Conservation (phyloP, 805 yeast species). For the Teunomyces kruisii region DNA sequence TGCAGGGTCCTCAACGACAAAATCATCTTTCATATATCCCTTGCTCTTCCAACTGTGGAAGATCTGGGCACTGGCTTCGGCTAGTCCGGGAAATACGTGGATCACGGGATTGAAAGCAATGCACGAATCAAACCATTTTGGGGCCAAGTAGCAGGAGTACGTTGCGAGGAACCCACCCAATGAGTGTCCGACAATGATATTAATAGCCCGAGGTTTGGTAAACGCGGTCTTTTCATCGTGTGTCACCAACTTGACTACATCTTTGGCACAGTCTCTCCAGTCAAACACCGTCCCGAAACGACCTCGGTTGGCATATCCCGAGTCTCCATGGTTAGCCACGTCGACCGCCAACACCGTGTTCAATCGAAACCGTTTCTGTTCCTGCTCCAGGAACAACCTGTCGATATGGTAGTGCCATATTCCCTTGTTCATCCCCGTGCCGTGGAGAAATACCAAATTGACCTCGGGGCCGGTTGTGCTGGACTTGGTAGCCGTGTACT, state of each 20-base stretch:
- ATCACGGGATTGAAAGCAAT: conserved; percentile 64
- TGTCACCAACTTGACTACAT: conserved; percentile 46
- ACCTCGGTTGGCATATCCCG: conserved; percentile 53
- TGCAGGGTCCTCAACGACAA: not conserved
- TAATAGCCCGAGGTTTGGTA: conserved; percentile 36
- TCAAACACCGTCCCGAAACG: conserved; percentile 53
- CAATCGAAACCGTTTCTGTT: conserved; percentile 25
- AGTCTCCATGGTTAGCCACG: conserved; percentile 67
- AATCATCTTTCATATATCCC: conserved; percentile 3
- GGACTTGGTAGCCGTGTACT: conserved; percentile 17
- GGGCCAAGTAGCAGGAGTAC: conserved; percentile 49
- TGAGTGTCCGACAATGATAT: conserved; percentile 67
- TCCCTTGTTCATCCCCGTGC: conserved; percentile 64
- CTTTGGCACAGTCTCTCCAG: conserved; percentile 75
- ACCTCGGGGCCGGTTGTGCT: conserved; percentile 23
- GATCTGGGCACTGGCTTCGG: not conserved
- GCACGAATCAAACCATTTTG: conserved; percentile 53
- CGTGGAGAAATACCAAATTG: conserved; percentile 59
- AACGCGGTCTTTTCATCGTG: conserved; percentile 37
- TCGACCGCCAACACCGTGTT: conserved; percentile 55
- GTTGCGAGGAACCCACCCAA: conserved; percentile 65
- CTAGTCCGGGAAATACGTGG: conserved; percentile 12
- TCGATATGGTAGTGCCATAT: conserved; percentile 60
- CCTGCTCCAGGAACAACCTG: conserved; percentile 34
- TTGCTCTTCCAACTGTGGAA: not conserved